Evolutionary conservation across 1,284 basidiomycete species (phyloP), one percentile per base, ranked within the genome.

Genomic region (Tilletia setariae): DNA sequence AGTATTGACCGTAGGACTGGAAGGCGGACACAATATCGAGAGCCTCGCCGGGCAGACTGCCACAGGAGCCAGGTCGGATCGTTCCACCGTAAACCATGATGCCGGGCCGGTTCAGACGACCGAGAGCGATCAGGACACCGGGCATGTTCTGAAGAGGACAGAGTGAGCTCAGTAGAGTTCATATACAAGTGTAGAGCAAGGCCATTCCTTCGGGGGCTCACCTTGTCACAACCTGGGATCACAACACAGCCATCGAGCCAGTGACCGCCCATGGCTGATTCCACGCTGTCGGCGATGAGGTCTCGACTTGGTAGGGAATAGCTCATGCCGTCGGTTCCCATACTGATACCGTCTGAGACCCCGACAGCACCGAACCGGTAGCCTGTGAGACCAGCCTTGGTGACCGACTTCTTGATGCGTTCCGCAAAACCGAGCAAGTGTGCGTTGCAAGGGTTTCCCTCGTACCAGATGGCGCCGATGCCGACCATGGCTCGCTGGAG

Each of bases 41-140:
- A 19, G 70, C 59, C 16, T 76, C 68, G 40, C 79, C 79, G 23
- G 69, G 43, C 1, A 78, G 68, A 56, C 67, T 72, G 16, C 66
- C 71, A 63, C 78, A 81, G 30, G 65, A 68, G 63, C 81, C 81
- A 6, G 81, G 80, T 21, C 78, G 75, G 63, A 82, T 82, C 49
- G 81, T 81, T 35, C 81, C 81, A 15, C 81, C 81, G 67, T 81
- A 82, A 11, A 82, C 78, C 79, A 82, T 82, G 64, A 82, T 73
- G 65, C 79, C 79, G 15, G 80, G 80, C 13, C 80, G 72, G 71
- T 82, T 82, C 49, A 81, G 76, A 19, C 80, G 72, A 43, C 79
- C 79, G 16, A 81, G 76, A 1, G 79, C 80, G 75, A 82, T 82
- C 11, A 82, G 71, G 4, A 81, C 79, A 72, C 80, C 80, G 30